A percentile compares a stretch with the other conserved stretches of the same genome.
These are phyloP conservation scores for Lachnellula hyalina DNA, from an alignment of 2,329 filamentous ascomycete species.

Conservation along the genomic window DNA sequence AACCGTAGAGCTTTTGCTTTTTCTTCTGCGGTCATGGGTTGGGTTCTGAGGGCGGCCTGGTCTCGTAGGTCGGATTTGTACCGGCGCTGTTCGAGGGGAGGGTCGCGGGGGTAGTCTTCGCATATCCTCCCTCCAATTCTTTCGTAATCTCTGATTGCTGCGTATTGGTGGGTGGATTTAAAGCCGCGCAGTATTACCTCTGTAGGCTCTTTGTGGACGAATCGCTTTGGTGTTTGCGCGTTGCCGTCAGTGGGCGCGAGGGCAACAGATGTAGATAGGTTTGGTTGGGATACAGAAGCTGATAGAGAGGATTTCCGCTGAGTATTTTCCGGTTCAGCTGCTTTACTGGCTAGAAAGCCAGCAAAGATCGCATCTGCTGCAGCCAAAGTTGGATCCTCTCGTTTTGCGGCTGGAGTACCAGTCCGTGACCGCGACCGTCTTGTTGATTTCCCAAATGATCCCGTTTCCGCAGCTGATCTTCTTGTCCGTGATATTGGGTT, in stretches of 20 bases:
- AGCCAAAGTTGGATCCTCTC: conserved; percentile 57
- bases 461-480: conserved; percentile 53
- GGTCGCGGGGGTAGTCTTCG: conserved; percentile 86
- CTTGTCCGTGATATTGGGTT: conserved; percentile 45
- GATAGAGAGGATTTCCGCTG: conserved; percentile 30
- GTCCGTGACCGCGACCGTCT: conserved; percentile 58
- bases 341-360: conserved; percentile 47
- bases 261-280: conserved; percentile 32
- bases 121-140: conserved; percentile 79
- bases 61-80: conserved; percentile 73
- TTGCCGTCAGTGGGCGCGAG: conserved; percentile 25
- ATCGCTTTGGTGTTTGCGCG: conserved; percentile 20
- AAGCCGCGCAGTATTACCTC: conserved; percentile 87
- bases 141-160: conserved; percentile 85
- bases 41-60: conserved; percentile 61
- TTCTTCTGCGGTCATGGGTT: conserved; percentile 64
- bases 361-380: conserved; percentile 59
- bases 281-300: conserved; percentile 31
- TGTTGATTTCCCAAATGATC: conserved; percentile 63
- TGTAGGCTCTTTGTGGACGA: conserved; percentile 50
- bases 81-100: conserved; percentile 63
- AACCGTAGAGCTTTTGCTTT: conserved; percentile 75
- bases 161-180: conserved; percentile 65
- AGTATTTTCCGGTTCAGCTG: conserved; percentile 26
- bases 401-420: conserved; percentile 44